Evolutionary conservation across 495 filamentous ascomycete genomes (phyloP), one percentile per base, ranked within the genome.

Genomic region (Collariella sp.): DNA sequence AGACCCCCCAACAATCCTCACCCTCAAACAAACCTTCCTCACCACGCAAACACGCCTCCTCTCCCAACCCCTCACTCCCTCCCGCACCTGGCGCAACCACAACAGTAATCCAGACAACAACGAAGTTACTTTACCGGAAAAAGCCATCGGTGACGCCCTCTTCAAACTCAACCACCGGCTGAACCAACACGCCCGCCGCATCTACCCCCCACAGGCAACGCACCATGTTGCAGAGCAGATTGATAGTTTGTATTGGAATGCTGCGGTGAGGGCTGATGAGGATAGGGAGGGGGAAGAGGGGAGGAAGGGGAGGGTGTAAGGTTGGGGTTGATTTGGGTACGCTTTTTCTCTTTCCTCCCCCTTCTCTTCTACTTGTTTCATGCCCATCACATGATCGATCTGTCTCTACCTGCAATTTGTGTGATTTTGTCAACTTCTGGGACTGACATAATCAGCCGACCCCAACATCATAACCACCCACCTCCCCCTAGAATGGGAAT

Each of bases 221-320:
- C 80, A 87, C 34, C 85, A 90, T 70, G 79, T 94, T 38, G 88
- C 87, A 20, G 85, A 89, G 67, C 88, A 94, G 73, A 83, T 94
- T 40, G 82, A 90, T 60, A 71, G 69, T 47, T 68, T 91, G 47
- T 93, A 91, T 62, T 83, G 82, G 62, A 76, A 78, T 36, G 70
- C 66, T 2, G 74, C 76, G 64, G 0, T 70, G 71, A 3, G 2
- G 9, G 19, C 3, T 2, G 72, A 71, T 16, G 74, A 67, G 43
- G 76, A 67, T 7, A n/a, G n/a, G n/a, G 67, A 71, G 4, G 76
- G 77, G 43, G 66, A 74, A 22, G 78, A 72, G 5, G 74, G 54
- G 64, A 71, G 0, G 49, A 53, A n/a, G 62, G 69, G 1, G 52
- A 56, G 19, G 63, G 56, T 13, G 48, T 68, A 41, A 68, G 61